phyloP scores from a whole-genome alignment of 257 asterid species.

The Osmanthus fragrans region DNA sequence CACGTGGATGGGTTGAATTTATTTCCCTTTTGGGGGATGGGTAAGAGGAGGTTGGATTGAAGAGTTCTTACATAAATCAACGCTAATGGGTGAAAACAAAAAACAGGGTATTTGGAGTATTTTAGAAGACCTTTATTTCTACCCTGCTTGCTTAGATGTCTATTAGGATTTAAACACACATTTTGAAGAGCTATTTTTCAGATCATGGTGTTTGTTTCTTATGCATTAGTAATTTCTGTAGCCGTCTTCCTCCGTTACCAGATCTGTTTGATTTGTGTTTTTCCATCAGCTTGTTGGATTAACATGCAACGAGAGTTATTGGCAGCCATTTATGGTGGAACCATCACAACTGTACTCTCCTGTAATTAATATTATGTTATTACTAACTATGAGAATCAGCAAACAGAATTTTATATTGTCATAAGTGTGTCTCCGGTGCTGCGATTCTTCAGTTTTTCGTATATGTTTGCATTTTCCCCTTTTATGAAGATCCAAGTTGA shows the following conservation, averaged over 20 bases:
- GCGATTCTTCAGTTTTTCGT: background rate
- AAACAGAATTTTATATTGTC: background rate
- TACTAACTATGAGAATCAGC: background rate
- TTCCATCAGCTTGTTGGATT: background rate
- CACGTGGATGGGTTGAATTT: background rate
- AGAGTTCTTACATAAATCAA: background rate
- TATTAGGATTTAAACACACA: background rate
- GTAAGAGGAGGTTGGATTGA: background rate
- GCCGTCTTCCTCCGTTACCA: background rate
- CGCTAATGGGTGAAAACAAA: background rate
- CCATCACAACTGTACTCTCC: background rate
- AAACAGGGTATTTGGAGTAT: background rate
- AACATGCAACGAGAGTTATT: background rate
- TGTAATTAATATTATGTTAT: background rate
- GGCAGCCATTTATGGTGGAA: conserved; percentile 1
- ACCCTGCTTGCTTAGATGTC: background rate
- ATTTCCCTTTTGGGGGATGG: background rate
- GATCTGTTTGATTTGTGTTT: background rate
- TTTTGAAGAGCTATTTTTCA: background rate
- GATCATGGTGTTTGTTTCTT: background rate
- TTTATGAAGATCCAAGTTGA: background rate
- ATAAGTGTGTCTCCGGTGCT: background rate
- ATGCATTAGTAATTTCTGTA: background rate
- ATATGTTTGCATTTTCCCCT: background rate
- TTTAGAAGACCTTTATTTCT: background rate